Conservation (phyloP, 106 monocot species). For the Allium cepa region DNA sequence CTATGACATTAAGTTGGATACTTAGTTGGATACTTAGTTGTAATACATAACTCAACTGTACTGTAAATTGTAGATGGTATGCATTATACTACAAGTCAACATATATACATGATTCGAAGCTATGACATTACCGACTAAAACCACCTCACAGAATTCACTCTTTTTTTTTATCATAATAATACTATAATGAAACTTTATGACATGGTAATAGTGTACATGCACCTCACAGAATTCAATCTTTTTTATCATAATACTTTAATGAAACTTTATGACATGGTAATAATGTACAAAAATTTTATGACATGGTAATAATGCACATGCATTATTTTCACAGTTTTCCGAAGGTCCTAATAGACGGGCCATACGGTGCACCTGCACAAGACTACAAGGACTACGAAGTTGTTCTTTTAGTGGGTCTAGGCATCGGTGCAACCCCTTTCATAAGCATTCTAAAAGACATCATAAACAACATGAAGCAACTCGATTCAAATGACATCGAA, state of each 20-base stretch:
- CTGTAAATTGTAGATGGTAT: not conserved
- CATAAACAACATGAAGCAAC: slow-evolving; percentile 65
- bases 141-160: slow-evolving; percentile 11
- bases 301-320: not conserved
- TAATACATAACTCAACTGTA: too few species aligned
- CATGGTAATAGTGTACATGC: not conserved
- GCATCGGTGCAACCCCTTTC: slow-evolving; percentile 91
- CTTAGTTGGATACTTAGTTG: too few species aligned
- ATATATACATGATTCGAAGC: not conserved
- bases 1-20: too few species aligned
- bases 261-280: not conserved
- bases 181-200: not conserved
- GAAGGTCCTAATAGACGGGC: slow-evolving; percentile 72
- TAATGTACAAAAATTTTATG: not conserved
- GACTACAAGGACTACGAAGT: slow-evolving; percentile 96
- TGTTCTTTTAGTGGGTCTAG: slow-evolving; percentile 81
- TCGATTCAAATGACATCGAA: slow-evolving; percentile 21
- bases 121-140: not conserved
- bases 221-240: slow-evolving; percentile 12
- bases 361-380: slow-evolving; percentile 93
- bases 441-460: slow-evolving; percentile 93
- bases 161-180: not conserved
- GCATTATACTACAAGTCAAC: not conserved
- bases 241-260: not conserved
- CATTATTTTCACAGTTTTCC: slow-evolving; percentile 44